Evolutionary conservation across 177 flowering plant species (phyloP), one percentile per base, ranked within the genome.

Genomic region (Vitis hybrid): DNA sequence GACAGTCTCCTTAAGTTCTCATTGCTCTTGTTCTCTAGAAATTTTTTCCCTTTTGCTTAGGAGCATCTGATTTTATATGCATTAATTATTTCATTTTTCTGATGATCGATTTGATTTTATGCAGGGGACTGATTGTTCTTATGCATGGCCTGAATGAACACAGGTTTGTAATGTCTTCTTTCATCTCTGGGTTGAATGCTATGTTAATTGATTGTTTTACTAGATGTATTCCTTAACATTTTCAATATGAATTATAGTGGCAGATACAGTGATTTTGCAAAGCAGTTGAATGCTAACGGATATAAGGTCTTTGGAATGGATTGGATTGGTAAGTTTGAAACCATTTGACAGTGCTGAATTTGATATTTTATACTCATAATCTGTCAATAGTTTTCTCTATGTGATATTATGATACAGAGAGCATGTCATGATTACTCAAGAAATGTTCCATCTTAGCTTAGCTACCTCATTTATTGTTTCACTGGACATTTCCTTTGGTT

Each of bases 111-210:
- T 5, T 33, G 45, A 9, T 55, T 15, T 77, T 77, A 51, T 84
- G 78, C 83, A 91, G 97, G 82, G 97, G 94, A 29, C 13, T 91
- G 69, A 87, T 91, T 51, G 72, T 91, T 80, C 72, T 93, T 70
- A 49, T 94, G 77, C 98, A 94, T 82, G 98, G 98, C 51, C 81
- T 94, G 45, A 94, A 94, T 69, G 97, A 94, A 81, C 98, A 92
- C 85, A 87, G 98, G 98, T 91, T 68, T 49, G 78, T 72, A 13
- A 22, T 11, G 33, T 64, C 51, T 71, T 50, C 11, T 52, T 51
- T 72, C 14, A 51, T 15, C 7, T 14, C 55, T 55, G 16, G 8
- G 45, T 56, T 14, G 1, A 16, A 16, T 56, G 31, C 16, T 2
- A 9, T 51, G 10, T 55, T 73, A 60, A 18, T 57, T 39, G n/a